These are phyloP conservation scores for Dryas integrifolia DNA, from an alignment of 331 rosid genomes.

Conservation along the genomic window DNA sequence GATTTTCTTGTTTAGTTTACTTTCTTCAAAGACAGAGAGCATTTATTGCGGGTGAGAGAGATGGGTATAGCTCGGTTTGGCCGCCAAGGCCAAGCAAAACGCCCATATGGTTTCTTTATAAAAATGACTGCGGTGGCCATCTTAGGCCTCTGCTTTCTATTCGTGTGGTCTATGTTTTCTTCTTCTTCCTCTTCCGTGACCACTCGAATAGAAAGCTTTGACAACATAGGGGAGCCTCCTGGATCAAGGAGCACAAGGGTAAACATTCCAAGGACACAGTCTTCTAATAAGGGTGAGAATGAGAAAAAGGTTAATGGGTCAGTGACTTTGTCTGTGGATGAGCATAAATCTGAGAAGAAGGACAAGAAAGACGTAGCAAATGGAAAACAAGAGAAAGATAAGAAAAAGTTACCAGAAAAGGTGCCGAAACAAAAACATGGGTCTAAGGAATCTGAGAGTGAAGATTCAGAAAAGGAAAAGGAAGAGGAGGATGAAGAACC, in stretches of 20 bases:
- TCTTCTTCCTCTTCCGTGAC: constrained; percentile 59
- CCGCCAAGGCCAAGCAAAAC: constrained; percentile 80
- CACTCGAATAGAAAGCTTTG: constrained; percentile 78
- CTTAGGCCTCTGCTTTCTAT: constrained; percentile 74
- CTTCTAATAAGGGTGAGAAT: constrained; percentile 25
- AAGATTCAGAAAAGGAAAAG: constrained; percentile 38
- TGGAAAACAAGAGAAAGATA: constrained; percentile 37
- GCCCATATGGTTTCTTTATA: constrained; percentile 65
- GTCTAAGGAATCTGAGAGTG: constrained; percentile 35
- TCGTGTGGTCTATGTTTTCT: constrained; percentile 77
- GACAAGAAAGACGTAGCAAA: constrained; percentile 33
- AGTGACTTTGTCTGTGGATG: constrained; percentile 24
- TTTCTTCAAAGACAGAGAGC: neutral
- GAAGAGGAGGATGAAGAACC: constrained; percentile 46
- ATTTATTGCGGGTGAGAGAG: constrained; percentile 12
- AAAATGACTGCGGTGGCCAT: constrained; percentile 74
- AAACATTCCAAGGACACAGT: constrained; percentile 26
- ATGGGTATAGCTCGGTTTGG: constrained; percentile 65
- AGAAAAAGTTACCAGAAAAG: constrained; percentile 32
- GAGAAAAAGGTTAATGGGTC: constrained; percentile 42
- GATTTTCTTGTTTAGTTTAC: constrained; percentile 19
- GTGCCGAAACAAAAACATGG: constrained; percentile 27
- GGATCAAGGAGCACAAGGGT: constrained; percentile 33
- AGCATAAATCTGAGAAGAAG: constrained; percentile 38
- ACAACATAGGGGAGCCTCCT: constrained; percentile 72